phyloP scores from a whole-genome alignment of 2,329 filamentous ascomycete species.

The Neofusicoccum sp. region DNA sequence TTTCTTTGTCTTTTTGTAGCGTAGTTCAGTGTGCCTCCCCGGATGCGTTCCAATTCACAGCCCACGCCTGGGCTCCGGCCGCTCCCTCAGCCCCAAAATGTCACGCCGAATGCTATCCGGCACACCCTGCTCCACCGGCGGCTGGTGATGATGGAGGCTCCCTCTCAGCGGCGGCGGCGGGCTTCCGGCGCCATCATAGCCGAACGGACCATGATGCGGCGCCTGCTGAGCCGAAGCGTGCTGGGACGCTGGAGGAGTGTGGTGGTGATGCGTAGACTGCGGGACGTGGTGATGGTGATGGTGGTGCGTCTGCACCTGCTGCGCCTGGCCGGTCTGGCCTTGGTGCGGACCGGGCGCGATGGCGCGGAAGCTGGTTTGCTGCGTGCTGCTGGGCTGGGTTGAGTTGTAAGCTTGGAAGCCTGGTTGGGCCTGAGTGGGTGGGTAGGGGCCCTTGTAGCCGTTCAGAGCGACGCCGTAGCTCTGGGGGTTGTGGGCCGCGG shows the following conservation, averaged over 20 bases:
- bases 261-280: constrained; percentile 2
- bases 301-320: constrained; percentile 10
- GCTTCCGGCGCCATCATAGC: constrained; percentile 9
- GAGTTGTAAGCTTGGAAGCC: not conserved
- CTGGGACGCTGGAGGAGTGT: not conserved
- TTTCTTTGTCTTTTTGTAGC: too few species aligned
- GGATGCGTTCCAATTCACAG: not conserved
- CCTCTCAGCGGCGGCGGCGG: constrained; percentile 3
- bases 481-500: not conserved
- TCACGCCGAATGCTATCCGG: constrained; percentile 11
- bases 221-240: constrained; percentile 8
- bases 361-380: constrained; percentile 6
- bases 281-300: constrained; percentile 16
- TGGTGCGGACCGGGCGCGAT: constrained; percentile 15
- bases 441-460: constrained; percentile 11
- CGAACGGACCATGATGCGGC: not conserved
- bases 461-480: constrained; percentile 4
- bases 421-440: constrained; percentile 7
- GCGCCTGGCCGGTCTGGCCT: not conserved
- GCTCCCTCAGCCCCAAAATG: constrained; percentile 7
- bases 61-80: constrained; percentile 9
- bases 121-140: not conserved
- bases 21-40: too few species aligned
- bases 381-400: not conserved
- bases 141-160: not conserved